Evolutionary conservation across 1,284 basidiomycete species (phyloP).

Genomic region (Heimioporus punctisporus): DNA sequence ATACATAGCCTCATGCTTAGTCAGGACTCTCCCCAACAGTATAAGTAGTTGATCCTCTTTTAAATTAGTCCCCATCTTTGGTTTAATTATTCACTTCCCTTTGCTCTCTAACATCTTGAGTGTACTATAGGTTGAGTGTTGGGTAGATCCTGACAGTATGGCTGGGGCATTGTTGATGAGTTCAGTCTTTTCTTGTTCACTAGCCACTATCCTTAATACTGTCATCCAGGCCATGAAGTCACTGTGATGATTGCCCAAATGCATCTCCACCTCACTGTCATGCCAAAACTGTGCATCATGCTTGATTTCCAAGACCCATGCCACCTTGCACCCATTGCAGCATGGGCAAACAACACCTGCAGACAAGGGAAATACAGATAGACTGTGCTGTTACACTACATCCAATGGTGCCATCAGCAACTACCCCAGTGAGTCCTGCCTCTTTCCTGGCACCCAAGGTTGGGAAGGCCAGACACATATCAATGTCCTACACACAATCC

Average conservation of each 20-base stretch:
- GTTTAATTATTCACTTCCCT: too few relatives aligned
- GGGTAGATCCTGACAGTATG: too few relatives aligned
- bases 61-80: too few relatives aligned
- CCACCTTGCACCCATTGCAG: conserved; percentile 78
- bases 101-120: too few relatives aligned
- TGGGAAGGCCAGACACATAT: conserved; percentile 71
- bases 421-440: conserved; percentile 77
- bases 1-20: too few relatives aligned
- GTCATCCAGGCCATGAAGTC: conserved; percentile 93
- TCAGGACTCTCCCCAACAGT: too few relatives aligned
- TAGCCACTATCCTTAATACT: too few relatives aligned
- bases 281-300: conserved; percentile 71
- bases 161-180: conserved; percentile 50
- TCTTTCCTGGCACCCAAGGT: conserved; percentile 76
- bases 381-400: conserved; percentile 75
- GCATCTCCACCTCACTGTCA: conserved; percentile 78
- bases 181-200: neutral
- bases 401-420: conserved; percentile 77
- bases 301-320: conserved; percentile 56
- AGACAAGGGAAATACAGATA: conserved; percentile 58
- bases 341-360: conserved; percentile 85
- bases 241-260: conserved; percentile 94
- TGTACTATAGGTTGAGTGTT: too few relatives aligned
- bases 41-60: too few relatives aligned
- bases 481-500: conserved; percentile 73